Base-by-base conservation (phyloP, 2,329 filamentous ascomycete species). In the Xylariaceae sp. region DNA sequence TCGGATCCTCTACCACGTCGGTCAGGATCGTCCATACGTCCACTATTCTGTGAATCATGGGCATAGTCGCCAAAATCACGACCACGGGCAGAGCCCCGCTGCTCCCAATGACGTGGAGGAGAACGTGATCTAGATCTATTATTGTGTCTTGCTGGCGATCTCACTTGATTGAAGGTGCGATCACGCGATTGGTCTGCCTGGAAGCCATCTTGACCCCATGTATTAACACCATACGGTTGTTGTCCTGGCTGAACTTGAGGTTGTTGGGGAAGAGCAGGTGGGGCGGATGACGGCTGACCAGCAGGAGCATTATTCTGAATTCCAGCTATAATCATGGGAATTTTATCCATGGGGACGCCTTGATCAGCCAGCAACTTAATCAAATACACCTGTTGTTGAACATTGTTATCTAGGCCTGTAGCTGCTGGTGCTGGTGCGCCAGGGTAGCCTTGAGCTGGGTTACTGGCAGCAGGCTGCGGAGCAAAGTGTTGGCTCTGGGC, bases 71-170 rank as follows among this genome's bases (percentile, higher is more conserved):
- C 84, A 67, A 84, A 86, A 6, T 83, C 81, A 43, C 77, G 75
- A 55, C 75, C 75, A 54, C 81, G 80, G 56, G 84, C 83, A 44
- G 83, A 83, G 49, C 74, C 76, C 49, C 80, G 81, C 50, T 77
- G 74, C 56, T 82, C 83, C 75, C 86, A 87, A 55, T 81, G 80
- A 60, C 82, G 85, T 47, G 84, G 83, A 40, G 90, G 88, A 54
- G 90, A 95, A 32, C 87, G 82, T 23, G 87, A 92, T 42, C 90
- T 80, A 48, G 86, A 89, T 47, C 86, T 81, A 57, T 77, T 77
- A 48, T 73, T 72, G 57, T 74, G 73, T 62, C 75, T 72, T 49
- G 74, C 73, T 16, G 82, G 84, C 25, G 85, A 88, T 63, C 83
- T 79, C 63, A 75, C 73, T 47, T 82, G 76, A 52, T 75, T 74